Conservation (phyloP, 257 asterid genomes). For the Solanum chiquidenum region DNA sequence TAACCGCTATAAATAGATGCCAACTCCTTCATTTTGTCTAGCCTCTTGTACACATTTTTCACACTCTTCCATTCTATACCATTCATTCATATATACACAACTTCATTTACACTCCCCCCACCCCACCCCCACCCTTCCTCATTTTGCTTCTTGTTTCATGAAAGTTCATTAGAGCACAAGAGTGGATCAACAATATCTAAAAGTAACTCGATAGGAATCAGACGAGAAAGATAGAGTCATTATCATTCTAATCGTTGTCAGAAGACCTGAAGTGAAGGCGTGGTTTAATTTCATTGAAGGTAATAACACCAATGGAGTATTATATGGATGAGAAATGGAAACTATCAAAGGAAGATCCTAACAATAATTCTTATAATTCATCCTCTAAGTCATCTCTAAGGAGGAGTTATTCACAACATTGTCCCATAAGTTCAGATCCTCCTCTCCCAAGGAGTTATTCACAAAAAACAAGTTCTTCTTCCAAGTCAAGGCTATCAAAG, state of each 20-base stretch:
- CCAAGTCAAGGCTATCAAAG: background rate
- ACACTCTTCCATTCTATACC: background rate
- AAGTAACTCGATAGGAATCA: background rate
- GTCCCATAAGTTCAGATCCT: background rate
- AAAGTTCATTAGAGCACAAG: background rate
- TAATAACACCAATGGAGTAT: background rate
- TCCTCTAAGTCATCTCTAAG: background rate
- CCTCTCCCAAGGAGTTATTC: constrained; percentile 4
- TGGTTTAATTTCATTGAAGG: background rate
- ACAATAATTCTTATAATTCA: background rate
- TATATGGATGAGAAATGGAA: constrained; percentile 10
- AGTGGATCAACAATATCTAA: background rate
- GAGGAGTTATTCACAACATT: constrained; percentile 2
- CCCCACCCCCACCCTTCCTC: background rate
- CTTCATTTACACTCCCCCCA: background rate
- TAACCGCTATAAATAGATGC: background rate
- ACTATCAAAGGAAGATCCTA: constrained; percentile 1
- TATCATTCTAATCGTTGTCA: background rate
- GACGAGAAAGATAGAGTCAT: background rate
- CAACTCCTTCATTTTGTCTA: constrained; percentile 1
- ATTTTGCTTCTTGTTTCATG: background rate
- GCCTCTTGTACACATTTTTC: background rate
- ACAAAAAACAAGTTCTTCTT: background rate
- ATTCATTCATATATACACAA: background rate
- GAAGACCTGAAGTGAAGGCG: background rate